A percentile compares a stretch with the other conserved stretches of the same genome.
Conservation (phyloP, 2,329 filamentous ascomycete species). For the Neopestalotiopsis clavispora region DNA sequence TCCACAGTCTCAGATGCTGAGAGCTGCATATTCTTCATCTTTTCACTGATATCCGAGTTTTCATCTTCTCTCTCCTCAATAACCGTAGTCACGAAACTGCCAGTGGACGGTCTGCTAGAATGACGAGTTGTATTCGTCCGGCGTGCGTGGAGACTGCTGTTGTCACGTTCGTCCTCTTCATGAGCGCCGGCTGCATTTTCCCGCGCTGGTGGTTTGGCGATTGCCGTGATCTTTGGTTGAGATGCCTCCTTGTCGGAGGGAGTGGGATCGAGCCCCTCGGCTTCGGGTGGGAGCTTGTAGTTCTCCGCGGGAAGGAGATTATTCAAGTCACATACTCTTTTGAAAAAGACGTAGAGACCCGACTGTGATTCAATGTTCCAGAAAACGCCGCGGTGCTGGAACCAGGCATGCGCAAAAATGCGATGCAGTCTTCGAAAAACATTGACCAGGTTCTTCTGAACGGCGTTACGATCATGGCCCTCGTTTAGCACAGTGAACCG, state of each 20-base stretch:
- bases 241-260: conserved; percentile 47
- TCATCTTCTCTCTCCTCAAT: conserved; percentile 84
- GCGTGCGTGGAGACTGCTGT: conserved; percentile 49
- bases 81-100: conserved; percentile 80
- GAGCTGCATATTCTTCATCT: conserved; percentile 52
- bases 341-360: conserved; percentile 96
- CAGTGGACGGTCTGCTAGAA: conserved; percentile 79
- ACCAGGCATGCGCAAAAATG: conserved; percentile 99
- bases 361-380: conserved; percentile 90
- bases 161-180: conserved; percentile 49
- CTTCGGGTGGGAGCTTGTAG: conserved; percentile 92
- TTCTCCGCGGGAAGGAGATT: conserved; percentile 89
- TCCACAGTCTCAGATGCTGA: conserved; percentile 65
- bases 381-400: conserved; percentile 93
- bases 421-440: conserved; percentile 93
- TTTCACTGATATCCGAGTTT: conserved; percentile 48
- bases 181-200: conserved; percentile 39
- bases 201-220: conserved; percentile 31
- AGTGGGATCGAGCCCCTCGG: conserved; percentile 76
- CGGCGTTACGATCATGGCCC: conserved; percentile 64
- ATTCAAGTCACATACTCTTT: conserved; percentile 93
- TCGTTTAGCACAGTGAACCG: conserved; percentile 67
- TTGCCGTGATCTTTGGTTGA: conserved; percentile 41
- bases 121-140: conserved; percentile 81
- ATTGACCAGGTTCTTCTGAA: conserved; percentile 86